Evolutionary conservation across 164 flowering plant genomes (phyloP), one percentile per base, ranked within the genome.

Genomic region (Macadamia integrifolia): DNA sequence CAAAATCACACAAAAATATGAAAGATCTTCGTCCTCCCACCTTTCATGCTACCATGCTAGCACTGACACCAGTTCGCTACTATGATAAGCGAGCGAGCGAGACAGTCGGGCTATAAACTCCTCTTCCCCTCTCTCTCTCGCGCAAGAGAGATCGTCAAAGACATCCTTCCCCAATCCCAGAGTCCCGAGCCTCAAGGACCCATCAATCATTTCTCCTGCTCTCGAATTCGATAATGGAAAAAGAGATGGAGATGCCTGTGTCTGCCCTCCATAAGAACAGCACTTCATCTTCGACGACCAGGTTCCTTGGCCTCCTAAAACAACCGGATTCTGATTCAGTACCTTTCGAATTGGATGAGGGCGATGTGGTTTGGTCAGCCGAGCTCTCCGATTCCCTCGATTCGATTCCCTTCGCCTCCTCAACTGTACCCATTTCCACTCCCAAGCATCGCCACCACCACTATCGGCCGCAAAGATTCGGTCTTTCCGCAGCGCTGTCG

Each of bases 291-390:
- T 58, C 78, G 10, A 61, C 80, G 13, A 35, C 74, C 52, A 77
- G 81, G 31, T 81, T 79, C 69, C 73, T 77, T 13, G 72, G 77
- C 7, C 49, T 64, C 23, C 70, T 76, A 28, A 72, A 71, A 46
- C 80, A 71, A 56, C 80, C 83, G 10, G 68, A 67, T 55, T 46
- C 79, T 40, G 69, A 66, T 49, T 23, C 75, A 14, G 35, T 55
- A 65, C 74, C 82, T 18, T 48, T 78, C 61, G 86, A 82, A 66
- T 70, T 82, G 55, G 76, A 79, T 69, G 88, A 85, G 64, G 75
- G 76, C 72, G 88, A 85, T 75, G 82, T 85, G 70, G 72, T 85
- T 56, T 85, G 86, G 86, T 85, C 88, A 2, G 63, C 76, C 64
- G 68, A 67, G 42, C 65, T 67, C 73, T 57, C 77, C 44, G 76